Percentiles rank a stretch among this genome's conserved stretches.
Conservation (phyloP, 2,329 filamentous ascomycete species). For the Aspergillus candidus region DNA sequence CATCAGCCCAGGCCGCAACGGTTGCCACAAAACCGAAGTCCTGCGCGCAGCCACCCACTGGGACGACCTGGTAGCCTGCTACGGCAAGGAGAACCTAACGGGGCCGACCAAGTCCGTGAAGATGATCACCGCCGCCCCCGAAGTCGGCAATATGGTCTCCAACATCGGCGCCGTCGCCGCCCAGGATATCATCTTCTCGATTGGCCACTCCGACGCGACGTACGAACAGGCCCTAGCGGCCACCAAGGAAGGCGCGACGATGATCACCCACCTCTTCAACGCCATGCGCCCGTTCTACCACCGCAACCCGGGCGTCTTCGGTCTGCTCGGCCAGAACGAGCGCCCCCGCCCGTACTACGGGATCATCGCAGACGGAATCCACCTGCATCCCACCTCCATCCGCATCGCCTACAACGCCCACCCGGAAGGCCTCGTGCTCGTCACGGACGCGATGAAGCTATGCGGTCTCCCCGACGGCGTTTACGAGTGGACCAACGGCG, state of each 20-base stretch:
- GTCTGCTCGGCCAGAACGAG: slow-evolving; percentile 66
- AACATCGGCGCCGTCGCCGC: slow-evolving; percentile 62
- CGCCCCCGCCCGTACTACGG: slow-evolving; percentile 66
- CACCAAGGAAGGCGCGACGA: slow-evolving; percentile 68
- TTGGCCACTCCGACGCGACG: slow-evolving; percentile 81
- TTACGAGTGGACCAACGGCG: slow-evolving; percentile 78
- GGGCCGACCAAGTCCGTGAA: slow-evolving; percentile 47
- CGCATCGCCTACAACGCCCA: slow-evolving; percentile 86
- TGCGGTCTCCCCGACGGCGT: slow-evolving; percentile 76
- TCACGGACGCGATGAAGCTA: slow-evolving; percentile 88
- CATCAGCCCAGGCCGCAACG: slow-evolving; percentile 74
- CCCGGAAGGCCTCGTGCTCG: slow-evolving; percentile 76
- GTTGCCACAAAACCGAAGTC: slow-evolving; percentile 72
- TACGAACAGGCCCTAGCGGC: slow-evolving; percentile 73
- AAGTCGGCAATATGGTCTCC: slow-evolving; percentile 63
- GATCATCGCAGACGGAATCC: slow-evolving; percentile 84
- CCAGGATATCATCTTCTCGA: slow-evolving; percentile 66
- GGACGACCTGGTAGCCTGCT: slow-evolving; percentile 47
- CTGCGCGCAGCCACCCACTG: slow-evolving; percentile 60
- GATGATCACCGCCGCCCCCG: slow-evolving; percentile 82
- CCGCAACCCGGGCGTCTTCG: slow-evolving; percentile 85
- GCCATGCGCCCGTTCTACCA: slow-evolving; percentile 88
- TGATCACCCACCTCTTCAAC: slow-evolving; percentile 93
- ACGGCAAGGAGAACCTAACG: slow-evolving; percentile 63
- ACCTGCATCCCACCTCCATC: slow-evolving; percentile 80